Evolutionary conservation across 108 stramenopile genomes (phyloP), one percentile per base, ranked within the genome.

Genomic region (Conticribra guillardii): DNA sequence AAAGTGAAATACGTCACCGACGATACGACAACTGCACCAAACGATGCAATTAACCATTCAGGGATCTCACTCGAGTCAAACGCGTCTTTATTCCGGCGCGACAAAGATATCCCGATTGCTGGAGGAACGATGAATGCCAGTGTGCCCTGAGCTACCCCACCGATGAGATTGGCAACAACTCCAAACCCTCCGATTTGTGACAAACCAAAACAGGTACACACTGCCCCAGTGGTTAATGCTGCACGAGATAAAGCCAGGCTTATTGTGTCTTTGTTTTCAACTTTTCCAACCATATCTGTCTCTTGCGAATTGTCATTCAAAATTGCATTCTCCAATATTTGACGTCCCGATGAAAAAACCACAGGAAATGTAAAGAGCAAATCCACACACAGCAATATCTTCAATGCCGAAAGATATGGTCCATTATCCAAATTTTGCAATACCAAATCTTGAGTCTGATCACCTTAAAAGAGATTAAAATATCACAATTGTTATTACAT

Each of bases 1-100:
- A 82, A 37, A 21, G 82, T 83, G 31, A 76, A 83, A 60, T 72
- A 83, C 11, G 82, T 76, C 11, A 83, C 82, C 8, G 75, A 66
- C 5, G 79, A 61, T n/a, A 83, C 82, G 29, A 74, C 72, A 50
- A 54, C 69, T 18, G 62, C 58, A 53, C 82, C 82, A 80, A 83
- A 83, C 16, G 50, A 54, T 24, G 75, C 71, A 51, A 82, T 54
- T 29, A 69, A 55, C 70, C 66, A 82, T 47, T 82, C 71, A 17
- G 60, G 52, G 23, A 76, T 48, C 55, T 80, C 74, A 34, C 21
- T 64, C 8, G 57, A 33, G 41, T 60, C 52, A 37, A 54, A 61
- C 21, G 26, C 57, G 0, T 71, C 55, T 27, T 29, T 58, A 26
- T 49, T 31, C 31, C 53, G 30, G 14, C 76, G 61, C 2, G 67